Base-by-base conservation (phyloP, 1,284 basidiomycete species). In the Psilocybe mexicana region DNA sequence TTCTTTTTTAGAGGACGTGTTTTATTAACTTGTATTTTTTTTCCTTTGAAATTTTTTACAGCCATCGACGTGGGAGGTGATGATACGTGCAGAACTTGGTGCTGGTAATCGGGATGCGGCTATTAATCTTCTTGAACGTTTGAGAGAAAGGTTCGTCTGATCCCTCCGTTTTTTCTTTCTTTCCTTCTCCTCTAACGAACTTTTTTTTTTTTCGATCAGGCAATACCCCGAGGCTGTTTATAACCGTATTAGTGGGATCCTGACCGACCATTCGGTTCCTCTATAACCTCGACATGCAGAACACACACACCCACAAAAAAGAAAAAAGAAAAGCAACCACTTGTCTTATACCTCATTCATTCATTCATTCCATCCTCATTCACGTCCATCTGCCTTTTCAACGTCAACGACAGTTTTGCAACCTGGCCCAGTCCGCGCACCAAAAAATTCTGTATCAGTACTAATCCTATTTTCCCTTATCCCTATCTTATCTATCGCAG, bases 81-180 rank as follows among this genome's bases (percentile, higher is more conserved):
- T 99, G 94, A 89, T 99, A 63, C 85, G 93, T 23, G 93, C 93
- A 2, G 97, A 99, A 72, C 78, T 98, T 7, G 85, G 85, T 14
- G 84, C 82, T 51, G 93, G 94, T 7, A 82, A 94, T 63, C 82
- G 84, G 14, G 84, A 87, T 43, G 77, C 80, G 11, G 96, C 94
- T 0, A 61, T 83, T n/a, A 81, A 78, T 1, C 77, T 99, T 0
- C 77, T 97, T 18, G 81, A 86, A 53, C 81, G 93, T 46, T 81
- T 98, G 68, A 86, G 88, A 74, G 79, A 84, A 62, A 83, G 94
- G 88, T 87, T 65, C 36, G 81, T 76, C 12, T 46, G 6, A 4
- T 40, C 14, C 3, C 0, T 47, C 3, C 35, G 36, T 40, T 38
- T 8, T 11, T 47, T 51, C 36, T 54, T 30, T 12, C 26, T n/a